Evolutionary conservation across 768 basidiomycete species (phyloP), one percentile per base, ranked within the genome.

Genomic region (Pholiota microspora): DNA sequence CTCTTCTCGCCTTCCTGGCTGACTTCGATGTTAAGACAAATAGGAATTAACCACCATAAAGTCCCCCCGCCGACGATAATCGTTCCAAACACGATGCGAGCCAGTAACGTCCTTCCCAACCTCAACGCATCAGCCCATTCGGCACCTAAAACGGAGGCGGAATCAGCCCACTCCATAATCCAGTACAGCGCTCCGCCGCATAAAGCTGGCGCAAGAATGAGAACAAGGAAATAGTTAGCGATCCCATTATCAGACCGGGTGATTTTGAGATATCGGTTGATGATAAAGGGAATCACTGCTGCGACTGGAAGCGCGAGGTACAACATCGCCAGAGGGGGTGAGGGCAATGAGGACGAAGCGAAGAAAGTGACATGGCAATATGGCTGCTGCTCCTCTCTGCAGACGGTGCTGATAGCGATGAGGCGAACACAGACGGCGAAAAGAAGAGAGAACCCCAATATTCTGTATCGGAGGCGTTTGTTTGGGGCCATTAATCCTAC

Each of bases 321-420:
- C 21, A 94, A 71, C 6, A 88, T 79, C 27, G 76, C 71, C 1
- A 72, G 45, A 0, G 92, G 88, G 0, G 92, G 84, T 2, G 84
- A 74, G 6, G 89, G 84, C 0, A 85, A 71, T 7, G 86, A 79
- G 0, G 86, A 82, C 0, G 89, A 88, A 0, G 85, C 75, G 67
- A 90, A 97, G 73, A 95, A 98, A 0, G 96, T 95, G 51, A 94
- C 88, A 57, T 81, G 76, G 65, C 97, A 99, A 67, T 83, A 89
- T 0, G 92, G 86, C 35, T 91, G 86, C 69, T 98, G 96, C 65
- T 98, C 96, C 68, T 99, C 96, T 58, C 97, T 77, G 65, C 96
- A 98, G 7, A 94, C 83, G 0, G 94, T 96, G 66, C 89, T 92
- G 45, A 82, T 71, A 0, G 86, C 80, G 70, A 93, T 88, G n/a